A percentile compares a stretch with the other conserved stretches of the same genome.
phyloP scores from a whole-genome alignment of 139 green algal species.

The Auxenochlorella pyrenoidosa region DNA sequence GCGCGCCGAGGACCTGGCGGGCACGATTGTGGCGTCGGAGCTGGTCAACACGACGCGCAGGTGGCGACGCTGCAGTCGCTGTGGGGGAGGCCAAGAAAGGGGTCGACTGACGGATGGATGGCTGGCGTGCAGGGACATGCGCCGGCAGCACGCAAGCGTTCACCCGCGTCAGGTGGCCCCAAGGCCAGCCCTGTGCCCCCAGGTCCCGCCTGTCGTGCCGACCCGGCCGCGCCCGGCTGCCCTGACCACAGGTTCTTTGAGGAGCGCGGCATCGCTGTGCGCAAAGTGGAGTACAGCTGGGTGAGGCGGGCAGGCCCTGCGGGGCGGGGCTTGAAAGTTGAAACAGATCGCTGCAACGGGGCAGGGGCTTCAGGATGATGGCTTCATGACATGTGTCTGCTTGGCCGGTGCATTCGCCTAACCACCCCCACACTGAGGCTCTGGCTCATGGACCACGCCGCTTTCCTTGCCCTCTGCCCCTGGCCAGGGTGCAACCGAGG shows the following conservation, averaged over 20 bases:
- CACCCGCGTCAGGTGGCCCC: too few relatives aligned
- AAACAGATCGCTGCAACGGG: neutral
- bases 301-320: neutral
- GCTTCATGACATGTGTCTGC: too few relatives aligned
- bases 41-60: slow-evolving; percentile 53
- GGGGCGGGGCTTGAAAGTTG: neutral
- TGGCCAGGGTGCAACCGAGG: neutral
- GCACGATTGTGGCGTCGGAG: slow-evolving; percentile 54
- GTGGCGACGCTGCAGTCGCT: too few relatives aligned
- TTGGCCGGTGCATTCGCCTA: too few relatives aligned
- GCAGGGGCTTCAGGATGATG: neutral
- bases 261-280: slow-evolving; percentile 42
- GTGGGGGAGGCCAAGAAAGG: too few relatives aligned
- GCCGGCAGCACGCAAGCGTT: too few relatives aligned
- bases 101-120: too few relatives aligned
- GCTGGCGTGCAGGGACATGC: too few relatives aligned
- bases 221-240: neutral
- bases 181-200: neutral
- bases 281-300: slow-evolving; percentile 38
- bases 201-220: neutral
- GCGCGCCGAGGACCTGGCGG: slow-evolving; percentile 40
- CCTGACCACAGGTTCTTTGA: slow-evolving; percentile 47
- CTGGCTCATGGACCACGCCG: too few relatives aligned
- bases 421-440: too few relatives aligned
- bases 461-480: neutral